A percentile compares a stretch with the other conserved stretches of the same genome.
Evolutionary conservation across 441 rosid genomes (phyloP).

Genomic region (Eugenia klotzschiana): DNA sequence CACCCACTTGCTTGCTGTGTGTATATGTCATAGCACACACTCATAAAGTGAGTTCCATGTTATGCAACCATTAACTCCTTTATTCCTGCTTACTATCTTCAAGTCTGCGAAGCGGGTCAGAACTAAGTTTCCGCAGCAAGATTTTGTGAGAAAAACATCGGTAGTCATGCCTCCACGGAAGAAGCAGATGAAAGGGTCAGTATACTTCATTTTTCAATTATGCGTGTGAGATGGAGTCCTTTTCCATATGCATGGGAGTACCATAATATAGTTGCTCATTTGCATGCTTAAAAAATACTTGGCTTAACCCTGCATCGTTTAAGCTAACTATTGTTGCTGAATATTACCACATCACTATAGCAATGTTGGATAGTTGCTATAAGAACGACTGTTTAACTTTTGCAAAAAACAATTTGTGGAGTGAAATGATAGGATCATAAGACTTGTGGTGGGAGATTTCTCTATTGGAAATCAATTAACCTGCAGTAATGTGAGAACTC

Average conservation of each 20-base stretch:
- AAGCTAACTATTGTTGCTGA: not conserved
- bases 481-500: not conserved
- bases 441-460: not conserved
- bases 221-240: not conserved
- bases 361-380: not conserved
- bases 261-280: not conserved
- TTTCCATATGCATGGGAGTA: not conserved
- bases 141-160: constrained; percentile 22
- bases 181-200: constrained; percentile 38
- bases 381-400: not conserved
- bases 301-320: not conserved
- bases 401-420: not conserved
- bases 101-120: constrained; percentile 32
- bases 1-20: not conserved
- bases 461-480: not conserved
- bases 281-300: not conserved
- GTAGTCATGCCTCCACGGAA: constrained; percentile 14
- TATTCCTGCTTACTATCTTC: constrained; percentile 2
- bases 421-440: not conserved
- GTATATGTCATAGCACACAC: not conserved
- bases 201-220: not conserved
- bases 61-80: not conserved
- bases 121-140: constrained; percentile 25
- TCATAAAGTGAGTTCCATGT: not conserved
- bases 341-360: not conserved